phyloP scores from a whole-genome alignment of 805 yeast species.

The Yamadazyma ubonensis region DNA sequence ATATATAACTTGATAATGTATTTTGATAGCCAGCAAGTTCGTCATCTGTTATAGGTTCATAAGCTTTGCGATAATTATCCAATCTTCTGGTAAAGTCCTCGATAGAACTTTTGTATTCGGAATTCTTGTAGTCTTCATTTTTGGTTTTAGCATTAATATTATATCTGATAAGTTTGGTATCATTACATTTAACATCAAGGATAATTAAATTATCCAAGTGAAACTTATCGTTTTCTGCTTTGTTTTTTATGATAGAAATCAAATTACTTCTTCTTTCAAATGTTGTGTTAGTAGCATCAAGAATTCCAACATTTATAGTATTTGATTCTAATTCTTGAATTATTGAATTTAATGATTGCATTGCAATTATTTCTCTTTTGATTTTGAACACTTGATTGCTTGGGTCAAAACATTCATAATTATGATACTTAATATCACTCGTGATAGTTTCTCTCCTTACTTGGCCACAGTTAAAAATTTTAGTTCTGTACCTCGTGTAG shows the following conservation, averaged over 20 bases:
- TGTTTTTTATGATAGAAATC: slow-evolving; percentile 23
- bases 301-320: slow-evolving; percentile 34
- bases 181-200: slow-evolving; percentile 60
- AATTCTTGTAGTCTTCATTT: slow-evolving; percentile 58
- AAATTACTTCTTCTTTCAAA: slow-evolving; percentile 30
- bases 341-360: slow-evolving; percentile 31
- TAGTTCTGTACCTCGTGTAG: slow-evolving; percentile 21
- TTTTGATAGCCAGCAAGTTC: slow-evolving; percentile 22
- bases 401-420: slow-evolving; percentile 41
- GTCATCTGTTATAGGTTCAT: slow-evolving; percentile 27
- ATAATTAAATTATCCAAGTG: slow-evolving; percentile 43
- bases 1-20: slow-evolving; percentile 22
- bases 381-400: slow-evolving; percentile 27
- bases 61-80: slow-evolving; percentile 44
- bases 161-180: slow-evolving; percentile 49
- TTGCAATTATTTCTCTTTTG: slow-evolving; percentile 38
- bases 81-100: slow-evolving; percentile 60
- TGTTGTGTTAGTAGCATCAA: slow-evolving; percentile 46
- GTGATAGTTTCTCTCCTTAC: slow-evolving; percentile 39
- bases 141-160: slow-evolving; percentile 65
- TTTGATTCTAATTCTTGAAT: slow-evolving; percentile 28
- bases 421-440: slow-evolving; percentile 19
- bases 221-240: slow-evolving; percentile 1
- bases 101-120: slow-evolving; percentile 52
- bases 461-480: slow-evolving; percentile 53